Evolutionary conservation across 2,329 filamentous ascomycete species (phyloP).

Genomic region (Colletotrichum plurivorum): DNA sequence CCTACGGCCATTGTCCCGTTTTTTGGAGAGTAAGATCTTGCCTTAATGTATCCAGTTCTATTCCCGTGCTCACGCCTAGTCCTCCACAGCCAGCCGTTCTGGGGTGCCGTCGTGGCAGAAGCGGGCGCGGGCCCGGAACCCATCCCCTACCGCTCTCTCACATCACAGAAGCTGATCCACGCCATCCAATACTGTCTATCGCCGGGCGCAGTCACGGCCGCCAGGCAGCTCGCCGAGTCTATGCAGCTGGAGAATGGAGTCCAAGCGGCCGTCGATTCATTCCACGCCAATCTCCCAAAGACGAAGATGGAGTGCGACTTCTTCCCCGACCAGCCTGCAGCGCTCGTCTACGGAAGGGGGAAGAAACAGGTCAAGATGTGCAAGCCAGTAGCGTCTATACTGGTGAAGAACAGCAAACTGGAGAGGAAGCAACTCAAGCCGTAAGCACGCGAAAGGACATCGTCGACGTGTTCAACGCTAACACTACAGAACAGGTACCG

Average conservation of each 20-base stretch:
- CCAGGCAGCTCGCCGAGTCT: conserved; percentile 28
- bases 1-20: conserved; percentile 37
- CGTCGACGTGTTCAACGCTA: neutral
- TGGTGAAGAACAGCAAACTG: conserved; percentile 31
- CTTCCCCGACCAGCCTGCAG: conserved; percentile 32
- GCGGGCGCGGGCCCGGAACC: conserved; percentile 36
- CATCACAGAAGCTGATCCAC: conserved; percentile 34
- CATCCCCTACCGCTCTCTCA: conserved; percentile 36
- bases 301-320: conserved; percentile 36
- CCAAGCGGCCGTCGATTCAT: conserved; percentile 30
- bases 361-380: conserved; percentile 45
- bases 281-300: conserved; percentile 34
- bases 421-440: conserved; percentile 28
- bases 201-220: conserved; percentile 24
- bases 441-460: neutral
- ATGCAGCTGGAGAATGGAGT: conserved; percentile 36
- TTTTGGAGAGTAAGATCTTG: conserved; percentile 36
- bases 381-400: conserved; percentile 26
- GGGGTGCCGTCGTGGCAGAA: conserved; percentile 38
- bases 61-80: neutral
- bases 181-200: conserved; percentile 29
- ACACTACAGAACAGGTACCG: conserved; percentile 7
- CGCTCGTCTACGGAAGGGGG: conserved; percentile 7
- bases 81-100: conserved; percentile 33
- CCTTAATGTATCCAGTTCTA: rapidly evolving